phyloP scores from a whole-genome alignment of 2,329 filamentous ascomycete genomes.

The Camillea tinctor region DNA sequence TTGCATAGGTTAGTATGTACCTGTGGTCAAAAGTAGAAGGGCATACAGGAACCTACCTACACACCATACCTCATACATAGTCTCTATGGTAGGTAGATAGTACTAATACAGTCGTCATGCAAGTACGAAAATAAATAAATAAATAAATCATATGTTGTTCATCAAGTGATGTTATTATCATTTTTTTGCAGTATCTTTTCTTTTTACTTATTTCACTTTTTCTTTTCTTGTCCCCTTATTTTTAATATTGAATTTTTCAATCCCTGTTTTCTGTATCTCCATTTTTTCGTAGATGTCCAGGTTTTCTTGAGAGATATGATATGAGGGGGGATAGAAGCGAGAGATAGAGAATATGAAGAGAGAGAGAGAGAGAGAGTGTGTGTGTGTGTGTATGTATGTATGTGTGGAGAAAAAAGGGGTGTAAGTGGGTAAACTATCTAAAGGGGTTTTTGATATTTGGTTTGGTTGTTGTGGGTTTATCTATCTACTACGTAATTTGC shows the following conservation, averaged over 20 bases:
- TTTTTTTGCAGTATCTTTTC: not conserved
- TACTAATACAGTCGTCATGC: too few relatives aligned
- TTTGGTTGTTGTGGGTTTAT: not conserved
- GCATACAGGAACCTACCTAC: too few relatives aligned
- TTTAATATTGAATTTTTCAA: not conserved
- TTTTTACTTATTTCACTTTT: not conserved
- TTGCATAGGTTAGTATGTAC: too few relatives aligned
- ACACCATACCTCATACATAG: too few relatives aligned
- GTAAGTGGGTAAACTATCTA: not conserved
- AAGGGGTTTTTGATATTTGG: not conserved
- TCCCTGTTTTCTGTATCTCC: not conserved
- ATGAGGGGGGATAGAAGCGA: not conserved
- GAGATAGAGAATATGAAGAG: not conserved
- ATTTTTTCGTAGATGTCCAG: not conserved
- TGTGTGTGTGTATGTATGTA: too few relatives aligned
- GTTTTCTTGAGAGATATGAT: too few relatives aligned
- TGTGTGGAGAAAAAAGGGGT: not conserved
- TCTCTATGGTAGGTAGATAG: too few relatives aligned
- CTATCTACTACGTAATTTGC: not conserved
- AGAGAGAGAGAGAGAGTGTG: too few relatives aligned
- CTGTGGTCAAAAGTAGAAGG: too few relatives aligned
- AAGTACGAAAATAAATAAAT: too few relatives aligned
- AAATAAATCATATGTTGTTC: too few relatives aligned
- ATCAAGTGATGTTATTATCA: too few relatives aligned
- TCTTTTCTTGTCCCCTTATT: not conserved